Conservation (phyloP, 2,329 filamentous ascomycete species). For the Byssochlamys sp. region DNA sequence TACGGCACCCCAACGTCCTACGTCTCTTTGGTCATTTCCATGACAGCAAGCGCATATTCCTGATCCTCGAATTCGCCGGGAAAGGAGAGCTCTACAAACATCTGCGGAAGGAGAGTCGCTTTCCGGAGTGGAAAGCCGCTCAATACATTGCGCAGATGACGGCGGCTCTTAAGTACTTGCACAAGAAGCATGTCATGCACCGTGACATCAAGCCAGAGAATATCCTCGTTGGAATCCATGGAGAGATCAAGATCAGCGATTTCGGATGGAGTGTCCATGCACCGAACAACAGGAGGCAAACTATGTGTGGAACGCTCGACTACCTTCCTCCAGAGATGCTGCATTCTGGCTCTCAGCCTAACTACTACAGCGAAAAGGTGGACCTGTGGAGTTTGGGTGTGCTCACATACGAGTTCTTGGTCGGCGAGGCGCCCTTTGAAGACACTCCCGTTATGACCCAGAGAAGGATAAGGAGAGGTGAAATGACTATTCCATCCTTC, state of each 20-base stretch:
- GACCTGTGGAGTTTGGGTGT: conserved; percentile 94
- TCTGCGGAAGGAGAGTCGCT: conserved; percentile 64
- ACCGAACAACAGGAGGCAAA: conserved; percentile 83
- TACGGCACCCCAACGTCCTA: conserved; percentile 76
- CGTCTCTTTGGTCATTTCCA: conserved; percentile 81
- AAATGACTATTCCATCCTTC: conserved; percentile 86
- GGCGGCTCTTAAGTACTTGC: conserved; percentile 77
- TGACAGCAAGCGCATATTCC: conserved; percentile 75
- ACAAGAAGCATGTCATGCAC: conserved; percentile 96
- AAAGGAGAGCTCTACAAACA: conserved; percentile 85
- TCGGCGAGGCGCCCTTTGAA: conserved; percentile 93
- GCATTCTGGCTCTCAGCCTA: conserved; percentile 66
- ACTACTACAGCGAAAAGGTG: conserved; percentile 89
- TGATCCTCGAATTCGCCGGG: conserved; percentile 78
- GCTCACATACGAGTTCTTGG: conserved; percentile 88
- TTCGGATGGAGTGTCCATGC: conserved; percentile 98
- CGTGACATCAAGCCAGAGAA: conserved; percentile 97
- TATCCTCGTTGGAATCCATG: conserved; percentile 88
- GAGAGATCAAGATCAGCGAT: conserved; percentile 96
- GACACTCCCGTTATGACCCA: conserved; percentile 93
- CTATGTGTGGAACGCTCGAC: conserved; percentile 93
- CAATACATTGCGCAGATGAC: conserved; percentile 87
- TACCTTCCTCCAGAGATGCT: conserved; percentile 98
- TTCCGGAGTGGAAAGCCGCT: conserved; percentile 76
- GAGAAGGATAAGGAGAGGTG: conserved; percentile 72